Evolutionary conservation across 2,329 filamentous ascomycete genomes (phyloP).

Genomic region (Ceratocystis colombiana): DNA sequence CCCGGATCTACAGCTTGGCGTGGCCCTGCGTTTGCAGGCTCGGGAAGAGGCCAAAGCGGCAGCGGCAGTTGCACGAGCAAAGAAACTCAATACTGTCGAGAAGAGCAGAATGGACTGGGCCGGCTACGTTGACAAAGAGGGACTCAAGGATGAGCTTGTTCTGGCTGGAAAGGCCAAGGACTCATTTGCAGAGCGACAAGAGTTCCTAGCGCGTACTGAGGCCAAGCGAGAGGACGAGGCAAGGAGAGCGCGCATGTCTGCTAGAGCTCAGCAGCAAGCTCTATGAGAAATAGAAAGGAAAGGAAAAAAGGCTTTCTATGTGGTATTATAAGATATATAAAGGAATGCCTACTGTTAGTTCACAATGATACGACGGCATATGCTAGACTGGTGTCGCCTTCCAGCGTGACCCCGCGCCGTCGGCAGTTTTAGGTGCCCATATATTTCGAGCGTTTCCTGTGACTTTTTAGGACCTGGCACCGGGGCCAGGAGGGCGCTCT

Average conservation of each 20-base stretch:
- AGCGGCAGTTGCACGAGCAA: conserved; percentile 28
- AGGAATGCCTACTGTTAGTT: not conserved
- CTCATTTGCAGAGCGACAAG: conserved; percentile 52
- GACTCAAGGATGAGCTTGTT: conserved; percentile 58
- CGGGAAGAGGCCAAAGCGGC: conserved; percentile 41
- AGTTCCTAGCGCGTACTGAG: conserved; percentile 57
- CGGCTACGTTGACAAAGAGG: conserved; percentile 60
- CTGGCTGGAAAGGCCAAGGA: conserved; percentile 55
- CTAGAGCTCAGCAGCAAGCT: conserved; percentile 22
- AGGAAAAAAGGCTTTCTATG: not conserved
- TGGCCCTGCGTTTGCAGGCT: conserved; percentile 41
- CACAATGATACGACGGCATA: no score
- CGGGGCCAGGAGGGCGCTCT: no score
- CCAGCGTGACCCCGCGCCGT: no score
- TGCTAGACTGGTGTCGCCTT: no score
- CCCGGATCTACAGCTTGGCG: conserved; percentile 49
- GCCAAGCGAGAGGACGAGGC: conserved; percentile 52
- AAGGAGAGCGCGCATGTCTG: conserved; percentile 43
- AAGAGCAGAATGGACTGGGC: conserved; percentile 67
- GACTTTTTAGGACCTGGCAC: no score
- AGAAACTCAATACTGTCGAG: conserved; percentile 60
- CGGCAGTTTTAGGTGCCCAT: no score
- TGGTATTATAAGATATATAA: not conserved
- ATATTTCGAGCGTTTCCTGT: no score
- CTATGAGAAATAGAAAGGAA: not conserved